A percentile compares a stretch with the other conserved stretches of the same genome.
Evolutionary conservation across 1,139 yeast genomes (phyloP).

Genomic region (Debaryomyces coudertii): DNA sequence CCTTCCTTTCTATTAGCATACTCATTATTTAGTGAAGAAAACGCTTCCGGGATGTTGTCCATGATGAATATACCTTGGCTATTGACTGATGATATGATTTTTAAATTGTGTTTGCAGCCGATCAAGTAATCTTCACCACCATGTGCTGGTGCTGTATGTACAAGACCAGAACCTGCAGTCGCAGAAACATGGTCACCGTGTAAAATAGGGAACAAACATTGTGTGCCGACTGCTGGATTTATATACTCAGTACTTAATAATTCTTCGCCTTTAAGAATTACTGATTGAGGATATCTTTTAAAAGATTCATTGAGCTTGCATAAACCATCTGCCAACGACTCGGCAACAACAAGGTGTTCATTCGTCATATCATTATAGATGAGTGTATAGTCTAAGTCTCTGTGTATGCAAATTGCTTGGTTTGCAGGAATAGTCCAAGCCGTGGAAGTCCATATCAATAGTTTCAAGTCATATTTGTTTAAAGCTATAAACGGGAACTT

Average conservation of each 20-base stretch:
- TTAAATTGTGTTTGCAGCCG: conserved; percentile 60
- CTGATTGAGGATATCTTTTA: conserved; percentile 27
- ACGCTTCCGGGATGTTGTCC: conserved; percentile 46
- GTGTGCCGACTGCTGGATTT: conserved; percentile 56
- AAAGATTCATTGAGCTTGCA: conserved; percentile 39
- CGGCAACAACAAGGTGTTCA: conserved; percentile 55
- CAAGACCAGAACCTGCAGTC: conserved; percentile 90
- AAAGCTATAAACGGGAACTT: conserved; percentile 9
- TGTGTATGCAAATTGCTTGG: conserved; percentile 76
- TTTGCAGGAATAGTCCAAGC: conserved; percentile 97
- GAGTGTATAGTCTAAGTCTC: conserved; percentile 60
- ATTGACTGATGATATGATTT: conserved; percentile 77
- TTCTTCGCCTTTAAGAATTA: conserved; percentile 43
- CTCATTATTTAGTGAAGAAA: conserved; percentile 50
- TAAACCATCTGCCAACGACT: conserved; percentile 40
- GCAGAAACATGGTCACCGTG: conserved; percentile 84
- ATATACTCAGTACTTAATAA: conserved; percentile 51
- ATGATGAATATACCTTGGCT: conserved; percentile 65
- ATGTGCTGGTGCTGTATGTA: conserved; percentile 97
- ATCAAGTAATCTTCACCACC: conserved; percentile 90
- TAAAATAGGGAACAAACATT: conserved; percentile 56
- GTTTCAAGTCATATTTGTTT: conserved; percentile 18
- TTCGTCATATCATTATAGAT: conserved; percentile 33
- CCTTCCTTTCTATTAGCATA: conserved; percentile 68
- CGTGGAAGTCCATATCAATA: conserved; percentile 92